Evolutionary conservation across 2,329 filamentous ascomycete genomes (phyloP).

Genomic region (Diaporthe vaccinii): DNA sequence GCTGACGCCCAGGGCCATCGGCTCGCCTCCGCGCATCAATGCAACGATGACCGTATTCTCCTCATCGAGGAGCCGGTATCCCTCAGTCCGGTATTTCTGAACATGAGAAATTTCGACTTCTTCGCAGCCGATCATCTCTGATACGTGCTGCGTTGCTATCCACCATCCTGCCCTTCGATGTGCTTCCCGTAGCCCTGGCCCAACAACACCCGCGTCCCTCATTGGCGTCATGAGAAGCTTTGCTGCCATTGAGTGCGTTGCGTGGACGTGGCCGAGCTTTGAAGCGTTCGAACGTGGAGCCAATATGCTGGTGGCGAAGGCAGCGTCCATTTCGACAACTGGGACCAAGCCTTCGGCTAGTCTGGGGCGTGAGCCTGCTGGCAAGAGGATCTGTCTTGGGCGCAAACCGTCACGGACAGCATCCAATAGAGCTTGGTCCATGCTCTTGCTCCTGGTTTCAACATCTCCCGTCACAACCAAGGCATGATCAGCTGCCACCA

Average conservation of each 20-base stretch:
- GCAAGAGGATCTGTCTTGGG: conserved; percentile 62
- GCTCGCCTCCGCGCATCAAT: conserved; percentile 74
- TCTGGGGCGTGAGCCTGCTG: conserved; percentile 53
- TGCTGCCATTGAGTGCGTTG: conserved; percentile 51
- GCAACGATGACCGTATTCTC: conserved; percentile 65
- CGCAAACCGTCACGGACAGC: conserved; percentile 58
- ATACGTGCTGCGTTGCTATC: conserved; percentile 63
- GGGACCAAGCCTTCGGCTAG: conserved; percentile 60
- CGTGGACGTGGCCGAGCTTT: conserved; percentile 7
- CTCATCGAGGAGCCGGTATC: conserved; percentile 63
- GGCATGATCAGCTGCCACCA: conserved; percentile 60
- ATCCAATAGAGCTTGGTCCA: conserved; percentile 60
- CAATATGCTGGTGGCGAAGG: conserved; percentile 44
- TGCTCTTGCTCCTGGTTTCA: conserved; percentile 61
- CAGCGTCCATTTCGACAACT: conserved; percentile 50
- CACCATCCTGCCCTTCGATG: conserved; percentile 66
- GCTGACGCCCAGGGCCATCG: conserved; percentile 71
- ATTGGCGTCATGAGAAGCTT: conserved; percentile 67
- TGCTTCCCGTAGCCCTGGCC: conserved; percentile 60
- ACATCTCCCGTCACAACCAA: conserved; percentile 68
- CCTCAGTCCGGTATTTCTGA: conserved; percentile 58
- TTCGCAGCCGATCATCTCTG: conserved; percentile 64
- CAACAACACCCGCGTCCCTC: conserved; percentile 61
- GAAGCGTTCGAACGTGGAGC: conserved; percentile 5
- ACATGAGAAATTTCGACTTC: conserved; percentile 64